Evolutionary conservation across 257 asterid species (phyloP).

Genomic region (Lycium barbarum): DNA sequence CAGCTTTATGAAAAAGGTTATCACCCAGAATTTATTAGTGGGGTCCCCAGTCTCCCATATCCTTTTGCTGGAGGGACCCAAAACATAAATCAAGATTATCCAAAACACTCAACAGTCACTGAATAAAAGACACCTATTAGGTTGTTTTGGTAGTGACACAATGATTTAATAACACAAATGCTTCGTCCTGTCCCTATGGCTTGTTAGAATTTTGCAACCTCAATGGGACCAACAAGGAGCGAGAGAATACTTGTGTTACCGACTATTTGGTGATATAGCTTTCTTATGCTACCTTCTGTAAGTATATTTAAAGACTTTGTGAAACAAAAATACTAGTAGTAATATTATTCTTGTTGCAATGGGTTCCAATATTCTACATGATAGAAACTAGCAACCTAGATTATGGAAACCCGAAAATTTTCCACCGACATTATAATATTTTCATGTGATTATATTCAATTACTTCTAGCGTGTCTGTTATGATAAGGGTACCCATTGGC

Average conservation of each 20-base stretch:
- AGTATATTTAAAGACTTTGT: too few species aligned
- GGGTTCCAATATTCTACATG: too few species aligned
- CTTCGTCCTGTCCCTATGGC: conserved; percentile 18
- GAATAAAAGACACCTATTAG: not conserved
- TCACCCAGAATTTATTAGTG: not conserved
- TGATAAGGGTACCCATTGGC: too few species aligned
- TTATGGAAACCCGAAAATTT: too few species aligned
- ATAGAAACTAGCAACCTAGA: too few species aligned
- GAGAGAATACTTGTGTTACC: not conserved
- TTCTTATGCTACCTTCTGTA: conserved; percentile 11
- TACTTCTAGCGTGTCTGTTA: too few species aligned
- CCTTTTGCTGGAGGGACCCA: not conserved
- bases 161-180: not conserved
- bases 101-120: not conserved
- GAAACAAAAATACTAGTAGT: too few species aligned
- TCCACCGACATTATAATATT: too few species aligned
- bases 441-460: too few species aligned
- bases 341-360: too few species aligned
- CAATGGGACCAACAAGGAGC: not conserved
- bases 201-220: not conserved
- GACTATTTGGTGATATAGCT: conserved; percentile 1
- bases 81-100: not conserved
- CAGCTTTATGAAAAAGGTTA: not conserved
- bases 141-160: not conserved
- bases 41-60: not conserved